Base-by-base conservation (phyloP, 1,284 basidiomycete genomes). In the Peniophora sp. region DNA sequence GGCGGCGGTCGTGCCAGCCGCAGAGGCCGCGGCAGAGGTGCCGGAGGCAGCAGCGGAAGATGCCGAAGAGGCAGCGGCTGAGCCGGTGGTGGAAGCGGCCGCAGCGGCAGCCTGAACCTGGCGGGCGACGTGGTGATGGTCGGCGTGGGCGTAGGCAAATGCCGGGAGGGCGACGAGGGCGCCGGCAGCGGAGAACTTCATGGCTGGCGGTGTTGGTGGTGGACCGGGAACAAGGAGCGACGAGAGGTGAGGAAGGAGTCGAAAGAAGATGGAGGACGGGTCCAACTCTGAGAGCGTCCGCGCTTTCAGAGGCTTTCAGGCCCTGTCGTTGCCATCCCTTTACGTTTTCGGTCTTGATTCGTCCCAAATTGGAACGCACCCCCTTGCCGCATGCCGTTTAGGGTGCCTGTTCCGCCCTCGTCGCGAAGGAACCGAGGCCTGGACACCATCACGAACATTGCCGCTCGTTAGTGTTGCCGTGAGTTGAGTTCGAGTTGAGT, bases 121-220 rank as follows among this genome's bases (percentile, higher is more conserved):
- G 55, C 67, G 58, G 53, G 65, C 57, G 53, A 60, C 51, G 51
- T 61, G 58, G 50, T 62, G 49, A 12, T 32, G 27, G 45, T 54
- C 62, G 27, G 51, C 51, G 48, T 58, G 52, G 42, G 49, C 59
- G 60, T 63, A 60, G 17, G 64, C 66, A 34, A 62, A 57, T 43
- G 57, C 65, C 24, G 65, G 49, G 55, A 57, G 57, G 17, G 68
- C 64, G 52, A 68, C 53, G 53, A 62, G 62, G 54, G 67, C 56
- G 52, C 65, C 57, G 42, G 64, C 62, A 51, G 69, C 39, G 41
- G 55, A 51, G 51, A 62, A 52, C 62, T 66, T 73, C 73, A 74
- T 75, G 60, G 51, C 56, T 32, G 50, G 56, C 53, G 48, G 51
- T 51, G 58, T 54, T 59, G 43, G 43, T 15, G n/a, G 43, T 45